Percentiles rank a stretch among this genome's conserved stretches.
Evolutionary conservation across 1,139 yeast genomes (phyloP).

Genomic region (Yamadazyma diospyri): DNA sequence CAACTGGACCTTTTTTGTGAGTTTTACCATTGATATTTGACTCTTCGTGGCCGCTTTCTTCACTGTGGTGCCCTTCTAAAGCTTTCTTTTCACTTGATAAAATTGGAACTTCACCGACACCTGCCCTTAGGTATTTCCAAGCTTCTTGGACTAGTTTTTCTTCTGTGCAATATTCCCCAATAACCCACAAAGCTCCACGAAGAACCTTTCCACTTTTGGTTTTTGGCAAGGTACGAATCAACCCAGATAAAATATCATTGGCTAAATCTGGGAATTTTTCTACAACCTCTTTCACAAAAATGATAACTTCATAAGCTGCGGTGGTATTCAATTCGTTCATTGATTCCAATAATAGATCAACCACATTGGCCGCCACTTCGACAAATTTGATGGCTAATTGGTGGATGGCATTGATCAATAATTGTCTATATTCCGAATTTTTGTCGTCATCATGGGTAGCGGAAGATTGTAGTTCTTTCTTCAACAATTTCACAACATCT

Average conservation of each 20-base stretch:
- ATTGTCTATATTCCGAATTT: conserved; percentile 81
- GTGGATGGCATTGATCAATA: conserved; percentile 85
- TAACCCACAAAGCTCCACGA: conserved; percentile 92
- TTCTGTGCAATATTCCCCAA: conserved; percentile 85
- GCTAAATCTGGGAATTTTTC: conserved; percentile 88
- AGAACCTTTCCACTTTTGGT: conserved; percentile 87
- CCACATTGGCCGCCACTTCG: conserved; percentile 90
- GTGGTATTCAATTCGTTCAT: conserved; percentile 78
- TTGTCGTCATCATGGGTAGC: conserved; percentile 68
- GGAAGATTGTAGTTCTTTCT: conserved; percentile 83
- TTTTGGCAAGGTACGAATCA: conserved; percentile 59
- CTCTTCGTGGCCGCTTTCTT: conserved; percentile 29
- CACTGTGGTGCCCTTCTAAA: conserved; percentile 28
- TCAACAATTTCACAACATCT: conserved; percentile 86
- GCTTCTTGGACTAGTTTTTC: conserved; percentile 74
- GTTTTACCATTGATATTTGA: conserved; percentile 19
- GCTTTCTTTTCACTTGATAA: conserved; percentile 65
- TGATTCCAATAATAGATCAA: conserved; percentile 82
- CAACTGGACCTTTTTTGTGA: conserved; percentile 62
- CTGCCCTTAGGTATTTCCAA: conserved; percentile 82
- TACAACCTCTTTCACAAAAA: conserved; percentile 89
- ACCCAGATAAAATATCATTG: conserved; percentile 58
- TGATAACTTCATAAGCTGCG: conserved; percentile 86
- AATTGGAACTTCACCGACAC: conserved; percentile 91
- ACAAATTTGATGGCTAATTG: conserved; percentile 83